Evolutionary conservation across 192 early-diverging fungal genomes (phyloP).

Genomic region (Neocallimastix lanati): DNA sequence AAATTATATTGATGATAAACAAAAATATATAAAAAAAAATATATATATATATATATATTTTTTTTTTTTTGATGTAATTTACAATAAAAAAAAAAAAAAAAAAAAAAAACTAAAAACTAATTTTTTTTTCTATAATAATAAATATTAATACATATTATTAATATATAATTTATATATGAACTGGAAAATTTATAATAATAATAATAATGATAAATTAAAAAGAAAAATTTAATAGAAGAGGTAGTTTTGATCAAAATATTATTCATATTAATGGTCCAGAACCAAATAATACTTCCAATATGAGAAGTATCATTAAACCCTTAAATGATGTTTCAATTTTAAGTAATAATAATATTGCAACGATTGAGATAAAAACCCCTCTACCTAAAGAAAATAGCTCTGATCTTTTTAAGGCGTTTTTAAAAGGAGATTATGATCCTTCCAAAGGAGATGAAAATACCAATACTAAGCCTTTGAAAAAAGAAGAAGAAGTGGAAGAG

Average conservation of each 20-base stretch:
- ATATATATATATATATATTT: no score
- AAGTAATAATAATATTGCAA: background rate
- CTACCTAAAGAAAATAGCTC: background rate
- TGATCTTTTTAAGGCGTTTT: background rate
- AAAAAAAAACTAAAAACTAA: no score
- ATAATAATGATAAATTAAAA: background rate
- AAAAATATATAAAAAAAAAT: no score
- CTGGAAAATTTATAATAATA: background rate
- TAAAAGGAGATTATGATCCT: background rate
- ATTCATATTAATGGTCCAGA: background rate
- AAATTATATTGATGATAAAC: no score
- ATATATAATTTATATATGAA: no score
- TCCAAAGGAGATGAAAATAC: no score
- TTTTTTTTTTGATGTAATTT: no score
- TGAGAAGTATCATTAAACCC: background rate
- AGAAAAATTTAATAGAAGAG: background rate
- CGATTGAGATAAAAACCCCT: background rate
- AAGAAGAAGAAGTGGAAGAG: background rate
- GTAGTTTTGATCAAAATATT: background rate
- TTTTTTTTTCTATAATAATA: no score
- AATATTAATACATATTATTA: no score
- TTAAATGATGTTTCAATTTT: background rate
- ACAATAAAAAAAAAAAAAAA: no score
- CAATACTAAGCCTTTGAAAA: background rate
- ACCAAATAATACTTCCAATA: background rate